phyloP scores from a whole-genome alignment of 495 filamentous ascomycete genomes.

The Neurospora sp. region DNA sequence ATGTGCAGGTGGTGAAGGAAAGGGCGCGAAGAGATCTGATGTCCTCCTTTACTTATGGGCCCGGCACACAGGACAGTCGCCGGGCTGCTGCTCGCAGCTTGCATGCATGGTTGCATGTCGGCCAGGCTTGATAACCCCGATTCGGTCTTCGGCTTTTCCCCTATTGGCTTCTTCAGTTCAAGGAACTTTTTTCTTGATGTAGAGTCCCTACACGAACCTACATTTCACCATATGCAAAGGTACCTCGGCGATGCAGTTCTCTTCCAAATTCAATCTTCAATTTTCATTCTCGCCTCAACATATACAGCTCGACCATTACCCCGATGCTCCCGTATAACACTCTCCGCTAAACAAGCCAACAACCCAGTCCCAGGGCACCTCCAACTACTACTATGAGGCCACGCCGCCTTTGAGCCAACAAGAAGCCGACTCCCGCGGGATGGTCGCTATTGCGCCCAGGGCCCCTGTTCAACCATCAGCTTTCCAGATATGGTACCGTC shows the following conservation, averaged over 20 bases:
- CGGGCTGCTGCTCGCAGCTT: background rate
- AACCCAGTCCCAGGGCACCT: conserved; percentile 40
- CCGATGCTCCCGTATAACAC: conserved; percentile 29
- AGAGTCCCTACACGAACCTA: background rate
- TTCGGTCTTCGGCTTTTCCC: background rate
- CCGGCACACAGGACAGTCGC: background rate
- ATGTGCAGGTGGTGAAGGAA: background rate
- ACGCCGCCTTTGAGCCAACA: conserved; percentile 37
- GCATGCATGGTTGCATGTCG: background rate
- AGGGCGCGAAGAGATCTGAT: background rate
- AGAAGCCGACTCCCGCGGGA: conserved; percentile 43
- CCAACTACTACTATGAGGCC: conserved; percentile 48
- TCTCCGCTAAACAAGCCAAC: conserved; percentile 51
- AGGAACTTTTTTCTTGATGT: too few species aligned
- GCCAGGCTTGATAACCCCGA: background rate
- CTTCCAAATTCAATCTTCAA: background rate
- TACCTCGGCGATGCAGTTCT: background rate
- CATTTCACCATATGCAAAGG: background rate
- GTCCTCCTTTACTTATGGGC: background rate
- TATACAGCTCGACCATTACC: background rate
- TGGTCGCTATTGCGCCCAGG: conserved; percentile 27
- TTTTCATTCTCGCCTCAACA: background rate
- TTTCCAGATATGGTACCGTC: conserved; percentile 31
- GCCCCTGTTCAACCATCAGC: conserved; percentile 33
- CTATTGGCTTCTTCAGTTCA: background rate